phyloP scores from a whole-genome alignment of 305 asterid species.

The Striga hermonthica region DNA sequence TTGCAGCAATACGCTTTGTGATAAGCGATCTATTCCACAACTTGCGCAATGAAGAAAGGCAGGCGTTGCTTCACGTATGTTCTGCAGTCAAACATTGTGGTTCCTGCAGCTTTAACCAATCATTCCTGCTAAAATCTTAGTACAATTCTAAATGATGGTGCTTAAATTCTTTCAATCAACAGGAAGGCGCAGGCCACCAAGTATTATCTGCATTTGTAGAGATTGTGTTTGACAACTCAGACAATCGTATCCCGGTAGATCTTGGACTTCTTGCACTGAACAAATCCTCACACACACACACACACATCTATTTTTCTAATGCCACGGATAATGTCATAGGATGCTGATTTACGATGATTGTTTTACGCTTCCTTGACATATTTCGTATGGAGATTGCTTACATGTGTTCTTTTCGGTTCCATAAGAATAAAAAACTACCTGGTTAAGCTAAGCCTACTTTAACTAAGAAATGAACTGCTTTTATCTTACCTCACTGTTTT shows the following conservation, averaged over 20 bases:
- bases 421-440: constrained; percentile 20
- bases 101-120: constrained; percentile 4
- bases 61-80: constrained; percentile 88
- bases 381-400: constrained; percentile 21
- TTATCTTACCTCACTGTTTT: constrained; percentile 7
- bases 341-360: constrained; percentile 11
- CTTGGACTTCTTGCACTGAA: neutral
- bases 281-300: neutral
- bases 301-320: neutral
- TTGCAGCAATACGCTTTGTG: constrained; percentile 92
- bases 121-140: constrained; percentile 8
- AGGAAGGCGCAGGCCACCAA: constrained; percentile 99
- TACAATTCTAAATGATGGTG: constrained; percentile 17
- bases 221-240: constrained; percentile 94
- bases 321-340: neutral
- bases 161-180: constrained; percentile 30
- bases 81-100: constrained; percentile 23
- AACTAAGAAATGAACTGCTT: constrained; percentile 15
- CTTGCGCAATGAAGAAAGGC: constrained; percentile 90
- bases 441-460: neutral
- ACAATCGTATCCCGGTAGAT: constrained; percentile 87
- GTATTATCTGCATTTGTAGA: constrained; percentile 94
- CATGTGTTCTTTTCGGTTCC: constrained; percentile 17
- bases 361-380: constrained; percentile 8
- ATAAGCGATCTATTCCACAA: constrained; percentile 89